Percentiles rank a stretch among this genome's conserved stretches.
These are phyloP conservation scores for Actinomortierella wolfii DNA, from an alignment of 371 early-diverging fungal species.

Conservation along the genomic window DNA sequence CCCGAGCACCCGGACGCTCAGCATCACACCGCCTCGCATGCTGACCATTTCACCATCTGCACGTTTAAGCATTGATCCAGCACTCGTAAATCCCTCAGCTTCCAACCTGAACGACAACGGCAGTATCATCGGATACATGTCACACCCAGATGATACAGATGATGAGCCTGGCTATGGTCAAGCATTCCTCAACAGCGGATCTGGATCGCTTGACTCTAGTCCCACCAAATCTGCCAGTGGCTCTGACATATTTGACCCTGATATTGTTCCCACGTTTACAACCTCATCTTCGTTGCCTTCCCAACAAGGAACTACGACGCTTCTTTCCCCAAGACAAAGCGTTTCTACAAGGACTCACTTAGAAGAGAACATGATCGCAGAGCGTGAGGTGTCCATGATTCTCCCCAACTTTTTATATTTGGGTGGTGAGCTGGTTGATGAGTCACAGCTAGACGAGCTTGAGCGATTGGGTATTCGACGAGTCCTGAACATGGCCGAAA, in stretches of 20 bases:
- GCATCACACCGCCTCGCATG: conserved; percentile 27
- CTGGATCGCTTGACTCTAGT: no score
- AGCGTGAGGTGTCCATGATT: conserved; percentile 62
- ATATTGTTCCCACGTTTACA: neutral
- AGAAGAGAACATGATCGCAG: conserved; percentile 33
- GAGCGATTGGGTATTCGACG: conserved; percentile 52
- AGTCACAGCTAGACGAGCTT: conserved; percentile 55
- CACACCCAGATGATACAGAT: no score
- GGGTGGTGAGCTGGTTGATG: conserved; percentile 64
- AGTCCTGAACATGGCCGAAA: conserved; percentile 69
- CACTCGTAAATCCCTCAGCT: no score
- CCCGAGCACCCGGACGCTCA: conserved; percentile 15
- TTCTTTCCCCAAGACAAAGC: no score
- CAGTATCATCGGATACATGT: no score
- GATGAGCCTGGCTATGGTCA: no score
- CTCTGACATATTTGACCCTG: no score
- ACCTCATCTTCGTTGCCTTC: conserved; percentile 3
- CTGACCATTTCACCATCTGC: no score
- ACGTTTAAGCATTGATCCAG: no score
- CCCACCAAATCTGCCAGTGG: no score
- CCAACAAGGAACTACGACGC: neutral
- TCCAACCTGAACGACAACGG: no score
- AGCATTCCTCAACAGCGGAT: no score
- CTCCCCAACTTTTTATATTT: conserved; percentile 63
- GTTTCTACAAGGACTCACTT: conserved; percentile 9